Percentiles rank a stretch among this genome's conserved stretches.
Evolutionary conservation across 176 grass and related monocot genomes (phyloP).

Genomic region (Ensete ventricosum): DNA sequence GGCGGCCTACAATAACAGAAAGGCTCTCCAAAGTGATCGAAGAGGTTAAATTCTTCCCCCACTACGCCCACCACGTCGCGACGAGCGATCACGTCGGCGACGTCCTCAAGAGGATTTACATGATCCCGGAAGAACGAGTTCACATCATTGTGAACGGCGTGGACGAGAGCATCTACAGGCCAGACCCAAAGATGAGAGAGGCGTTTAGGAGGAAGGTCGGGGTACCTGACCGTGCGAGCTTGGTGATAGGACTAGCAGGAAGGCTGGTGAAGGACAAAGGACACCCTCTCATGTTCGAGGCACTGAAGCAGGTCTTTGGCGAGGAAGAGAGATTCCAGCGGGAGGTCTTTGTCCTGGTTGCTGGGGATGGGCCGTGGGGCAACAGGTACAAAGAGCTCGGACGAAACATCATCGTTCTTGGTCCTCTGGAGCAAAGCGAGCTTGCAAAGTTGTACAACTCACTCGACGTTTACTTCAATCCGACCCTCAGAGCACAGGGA

Average conservation of each 20-base stretch:
- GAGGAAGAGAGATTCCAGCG: slow-evolving; percentile 25
- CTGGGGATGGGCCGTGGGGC: slow-evolving; percentile 38
- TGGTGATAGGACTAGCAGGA: slow-evolving; percentile 37
- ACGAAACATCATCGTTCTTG: slow-evolving; percentile 24
- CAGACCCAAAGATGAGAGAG: slow-evolving; percentile 6
- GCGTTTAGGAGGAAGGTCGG: slow-evolving; percentile 32
- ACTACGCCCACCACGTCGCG: slow-evolving; percentile 40
- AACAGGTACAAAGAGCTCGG: slow-evolving; percentile 35
- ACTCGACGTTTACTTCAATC: slow-evolving; percentile 38
- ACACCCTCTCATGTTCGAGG: slow-evolving; percentile 42
- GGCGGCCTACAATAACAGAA: slow-evolving; percentile 11
- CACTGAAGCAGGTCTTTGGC: slow-evolving; percentile 29
- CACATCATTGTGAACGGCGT: slow-evolving; percentile 48
- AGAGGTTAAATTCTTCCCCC: slow-evolving; percentile 40
- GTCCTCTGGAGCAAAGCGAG: slow-evolving; percentile 27
- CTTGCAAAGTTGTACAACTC: slow-evolving; percentile 41
- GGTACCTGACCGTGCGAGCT: slow-evolving; percentile 15
- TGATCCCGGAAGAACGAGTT: slow-evolving; percentile 45
- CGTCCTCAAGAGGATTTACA: slow-evolving; percentile 44
- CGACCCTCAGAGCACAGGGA: slow-evolving; percentile 42
- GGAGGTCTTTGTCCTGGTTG: slow-evolving; percentile 23
- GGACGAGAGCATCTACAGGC: slow-evolving; percentile 23
- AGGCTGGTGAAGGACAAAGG: slow-evolving; percentile 50
- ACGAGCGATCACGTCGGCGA: slow-evolving; percentile 50
- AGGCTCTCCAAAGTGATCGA: slow-evolving; percentile 35